phyloP scores from a whole-genome alignment of 192 early-diverging fungal species.

The Coemansia sp. region DNA sequence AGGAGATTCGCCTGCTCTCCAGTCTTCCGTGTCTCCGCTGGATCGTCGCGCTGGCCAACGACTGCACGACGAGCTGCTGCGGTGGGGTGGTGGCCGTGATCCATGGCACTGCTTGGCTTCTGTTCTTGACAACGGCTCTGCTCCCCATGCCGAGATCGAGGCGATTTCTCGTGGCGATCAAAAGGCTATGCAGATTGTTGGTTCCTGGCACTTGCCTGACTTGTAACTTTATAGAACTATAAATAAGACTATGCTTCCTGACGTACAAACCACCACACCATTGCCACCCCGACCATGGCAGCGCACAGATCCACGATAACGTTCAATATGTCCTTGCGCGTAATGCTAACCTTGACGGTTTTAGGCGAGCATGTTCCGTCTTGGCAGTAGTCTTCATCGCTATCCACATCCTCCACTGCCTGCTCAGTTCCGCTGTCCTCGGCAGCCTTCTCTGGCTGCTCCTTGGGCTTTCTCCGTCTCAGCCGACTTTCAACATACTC shows the following conservation, averaged over 20 bases:
- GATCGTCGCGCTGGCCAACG: conserved; percentile 63
- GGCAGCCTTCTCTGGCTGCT: conserved; percentile 2
- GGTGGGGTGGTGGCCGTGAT: conserved; percentile 92
- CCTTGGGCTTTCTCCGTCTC: conserved; percentile 33
- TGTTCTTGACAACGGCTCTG: conserved; percentile 56
- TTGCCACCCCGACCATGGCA: conserved; percentile 33
- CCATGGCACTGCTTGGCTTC: conserved; percentile 78
- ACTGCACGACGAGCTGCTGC: conserved; percentile 70
- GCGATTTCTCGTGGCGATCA: conserved; percentile 60
- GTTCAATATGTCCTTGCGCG: conserved; percentile 36
- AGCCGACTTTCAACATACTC: conserved; percentile 47
- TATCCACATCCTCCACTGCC: conserved; percentile 44
- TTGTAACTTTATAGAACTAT: conserved; percentile 17
- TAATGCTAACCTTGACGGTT: conserved; percentile 42
- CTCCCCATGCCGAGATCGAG: conserved; percentile 27
- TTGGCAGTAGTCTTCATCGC: conserved; percentile 50
- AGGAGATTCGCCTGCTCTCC: conserved; percentile 26
- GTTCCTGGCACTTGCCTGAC: conserved; percentile 62
- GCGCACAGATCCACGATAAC: conserved; percentile 35
- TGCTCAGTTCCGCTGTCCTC: conserved; percentile 30
- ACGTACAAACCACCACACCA: conserved; percentile 44
- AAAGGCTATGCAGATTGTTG: conserved; percentile 68
- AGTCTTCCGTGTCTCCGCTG: conserved; percentile 41
- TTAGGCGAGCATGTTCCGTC: conserved; percentile 41
- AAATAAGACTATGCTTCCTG: conserved; percentile 1